Conservation (phyloP, 441 rosid species). For the Geranium incanum region DNA sequence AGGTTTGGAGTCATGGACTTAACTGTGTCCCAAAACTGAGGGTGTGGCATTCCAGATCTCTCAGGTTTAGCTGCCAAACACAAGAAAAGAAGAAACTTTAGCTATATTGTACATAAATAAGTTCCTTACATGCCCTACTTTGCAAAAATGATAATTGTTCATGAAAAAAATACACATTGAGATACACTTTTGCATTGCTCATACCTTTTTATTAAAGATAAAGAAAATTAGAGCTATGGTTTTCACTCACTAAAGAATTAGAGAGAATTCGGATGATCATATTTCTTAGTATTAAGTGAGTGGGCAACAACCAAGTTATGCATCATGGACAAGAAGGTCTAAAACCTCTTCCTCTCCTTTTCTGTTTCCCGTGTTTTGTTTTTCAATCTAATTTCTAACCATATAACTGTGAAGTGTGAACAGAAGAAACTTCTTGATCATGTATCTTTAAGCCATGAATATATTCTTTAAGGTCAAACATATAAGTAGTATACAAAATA, state of each 20-base stretch:
- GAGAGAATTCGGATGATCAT: neutral
- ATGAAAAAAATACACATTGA: neutral
- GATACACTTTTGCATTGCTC: neutral
- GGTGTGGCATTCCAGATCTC: slow-evolving; percentile 72
- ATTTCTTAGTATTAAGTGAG: neutral
- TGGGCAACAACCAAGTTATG: neutral
- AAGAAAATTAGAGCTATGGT: neutral
- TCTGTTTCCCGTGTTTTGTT: neutral
- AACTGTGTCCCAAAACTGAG: slow-evolving; percentile 55
- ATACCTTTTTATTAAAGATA: neutral
- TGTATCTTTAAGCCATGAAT: neutral
- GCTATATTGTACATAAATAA: neutral
- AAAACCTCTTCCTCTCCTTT: neutral
- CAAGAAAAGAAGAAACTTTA: neutral
- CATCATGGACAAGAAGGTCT: slow-evolving; percentile 1
- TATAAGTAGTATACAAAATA: neutral
- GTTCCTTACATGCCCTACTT: neutral
- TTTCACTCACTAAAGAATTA: neutral
- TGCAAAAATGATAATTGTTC: neutral
- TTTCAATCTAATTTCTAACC: neutral
- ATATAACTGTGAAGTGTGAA: neutral
- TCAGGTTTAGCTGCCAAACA: slow-evolving; percentile 58
- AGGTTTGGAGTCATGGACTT: slow-evolving; percentile 17
- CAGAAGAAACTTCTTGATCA: neutral
- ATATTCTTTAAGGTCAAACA: neutral